phyloP scores from a whole-genome alignment of 345 rosid species.

The Nephelium lappaceum region DNA sequence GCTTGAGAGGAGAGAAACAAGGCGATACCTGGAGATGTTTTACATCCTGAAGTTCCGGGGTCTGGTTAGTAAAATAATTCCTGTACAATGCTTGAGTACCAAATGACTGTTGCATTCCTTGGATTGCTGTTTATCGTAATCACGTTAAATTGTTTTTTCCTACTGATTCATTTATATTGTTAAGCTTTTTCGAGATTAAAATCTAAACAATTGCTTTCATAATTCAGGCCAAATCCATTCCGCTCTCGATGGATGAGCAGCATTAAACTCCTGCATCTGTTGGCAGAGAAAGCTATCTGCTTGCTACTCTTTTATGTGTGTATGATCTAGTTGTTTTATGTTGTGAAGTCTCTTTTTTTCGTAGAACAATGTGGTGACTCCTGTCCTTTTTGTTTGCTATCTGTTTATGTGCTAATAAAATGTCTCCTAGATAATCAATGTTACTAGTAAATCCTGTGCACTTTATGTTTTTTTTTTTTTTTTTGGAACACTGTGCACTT shows the following conservation, averaged over 20 bases:
- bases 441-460: too few species aligned
- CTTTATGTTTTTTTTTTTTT: too few species aligned
- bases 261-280: slow-evolving; percentile 12
- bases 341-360: background rate
- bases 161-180: too few species aligned
- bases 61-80: slow-evolving; percentile 40
- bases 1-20: slow-evolving; percentile 55
- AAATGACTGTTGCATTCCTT: background rate
- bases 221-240: slow-evolving; percentile 44
- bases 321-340: background rate
- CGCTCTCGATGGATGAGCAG: slow-evolving; percentile 38
- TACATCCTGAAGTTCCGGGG: slow-evolving; percentile 56
- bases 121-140: background rate
- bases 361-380: background rate
- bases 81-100: background rate
- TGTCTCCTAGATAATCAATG: background rate
- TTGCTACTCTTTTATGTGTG: background rate
- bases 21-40: slow-evolving; percentile 63
- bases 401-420: background rate
- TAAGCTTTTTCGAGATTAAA: background rate
- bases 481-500: too few species aligned
- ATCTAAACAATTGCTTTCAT: background rate
- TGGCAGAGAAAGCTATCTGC: background rate
- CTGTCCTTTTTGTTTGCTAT: background rate
- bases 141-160: too few species aligned